Evolutionary conservation across 1,284 basidiomycete species (phyloP).

Genomic region (Ustilago shanxiensis): DNA sequence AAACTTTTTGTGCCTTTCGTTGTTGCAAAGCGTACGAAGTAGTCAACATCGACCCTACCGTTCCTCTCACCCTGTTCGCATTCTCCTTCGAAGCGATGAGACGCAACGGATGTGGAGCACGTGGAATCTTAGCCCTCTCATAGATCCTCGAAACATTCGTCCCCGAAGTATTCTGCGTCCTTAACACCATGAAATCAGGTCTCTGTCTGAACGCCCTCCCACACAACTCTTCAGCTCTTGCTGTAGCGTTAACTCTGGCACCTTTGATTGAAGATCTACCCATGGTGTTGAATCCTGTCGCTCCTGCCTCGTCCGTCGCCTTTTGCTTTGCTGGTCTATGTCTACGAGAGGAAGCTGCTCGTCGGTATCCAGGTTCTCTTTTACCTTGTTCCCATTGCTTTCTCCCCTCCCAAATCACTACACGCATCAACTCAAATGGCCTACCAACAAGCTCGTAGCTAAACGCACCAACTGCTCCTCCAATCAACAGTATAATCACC

Average conservation of each 20-base stretch:
- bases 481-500: conserved; percentile 59
- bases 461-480: conserved; percentile 65
- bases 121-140: conserved; percentile 30
- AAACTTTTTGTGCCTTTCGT: conserved; percentile 9
- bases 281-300: conserved; percentile 18
- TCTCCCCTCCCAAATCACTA: conserved; percentile 68
- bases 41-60: conserved; percentile 27
- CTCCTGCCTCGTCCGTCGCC: conserved; percentile 2
- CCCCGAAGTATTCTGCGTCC: conserved; percentile 31
- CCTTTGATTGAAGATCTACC: conserved; percentile 28
- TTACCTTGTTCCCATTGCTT: conserved; percentile 63
- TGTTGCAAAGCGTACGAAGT: conserved; percentile 18
- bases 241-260: conserved; percentile 24
- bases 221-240: conserved; percentile 14
- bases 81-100: background rate
- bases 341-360: conserved; percentile 1
- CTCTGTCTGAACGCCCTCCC: conserved; percentile 14
- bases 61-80: conserved; percentile 10
- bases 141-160: conserved; percentile 24
- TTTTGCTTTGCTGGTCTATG: background rate
- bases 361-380: conserved; percentile 36
- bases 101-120: conserved; percentile 40
- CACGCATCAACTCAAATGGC: conserved; percentile 69
- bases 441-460: conserved; percentile 67
- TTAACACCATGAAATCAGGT: conserved; percentile 27